Base-by-base conservation (phyloP, 768 basidiomycete species). In the Agaricus bisporus region DNA sequence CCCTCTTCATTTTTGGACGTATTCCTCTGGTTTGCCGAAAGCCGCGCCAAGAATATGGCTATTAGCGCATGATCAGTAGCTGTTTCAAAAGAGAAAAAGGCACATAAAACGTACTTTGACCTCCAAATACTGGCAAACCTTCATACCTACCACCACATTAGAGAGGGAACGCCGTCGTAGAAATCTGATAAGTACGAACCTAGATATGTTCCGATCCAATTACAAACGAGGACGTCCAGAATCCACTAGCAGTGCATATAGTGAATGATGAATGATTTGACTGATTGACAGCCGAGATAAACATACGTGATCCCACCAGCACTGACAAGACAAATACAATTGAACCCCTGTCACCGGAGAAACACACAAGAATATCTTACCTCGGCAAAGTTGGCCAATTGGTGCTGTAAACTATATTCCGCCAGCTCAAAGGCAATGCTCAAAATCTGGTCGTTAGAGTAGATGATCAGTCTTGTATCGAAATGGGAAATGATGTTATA, bases 301-400 rank as follows among this genome's bases (percentile, higher is more conserved):
- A 72, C 82, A 62, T 73, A 91, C 89, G 73, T 93, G 90, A 65
- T 92, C 91, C 90, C 90, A 93, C 91, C 90, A 92, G 63, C 91
- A 92, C 88, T 91, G 25, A 59, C 52, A 43, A 56, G 46, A 32
- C 2, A 7, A 32, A 32, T 32, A 11, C 32, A 32, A 32, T 2
- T 7, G 32, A 32, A 11, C 32, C 8, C 32, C 37, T 45, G 51
- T 58, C 49, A 58, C 59, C 38, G 60, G 44, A 57, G 20, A 42
- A 58, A 59, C 41, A 25, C 37, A 51, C 47, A 45, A 55, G 49
- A 56, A 50, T 53, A 35, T 66, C 79, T 49, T 69, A 88, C 89
- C 81, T 93, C 90, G 46, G 80, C 84, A 64, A 93, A 92, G 65
- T 93, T 93, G 20, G 90, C 73, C n/a, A 93, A 69, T 64, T 93